These are phyloP conservation scores for Xylaria sp. DNA, from an alignment of 2,329 filamentous ascomycete species.

Conservation along the genomic window DNA sequence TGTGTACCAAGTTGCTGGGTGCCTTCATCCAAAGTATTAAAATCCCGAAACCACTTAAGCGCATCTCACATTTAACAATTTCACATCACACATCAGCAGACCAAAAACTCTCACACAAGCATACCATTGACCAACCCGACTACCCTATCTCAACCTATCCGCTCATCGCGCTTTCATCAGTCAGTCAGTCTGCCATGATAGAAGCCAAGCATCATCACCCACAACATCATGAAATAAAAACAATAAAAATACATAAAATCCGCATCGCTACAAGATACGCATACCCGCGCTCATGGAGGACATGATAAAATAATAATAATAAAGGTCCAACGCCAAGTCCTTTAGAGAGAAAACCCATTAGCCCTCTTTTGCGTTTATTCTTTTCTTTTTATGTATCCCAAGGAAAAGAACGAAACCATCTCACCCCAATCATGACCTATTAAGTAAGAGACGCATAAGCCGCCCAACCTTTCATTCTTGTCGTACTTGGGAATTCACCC, in stretches of 20 bases:
- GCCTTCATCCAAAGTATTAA: no score
- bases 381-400: constrained; percentile 31
- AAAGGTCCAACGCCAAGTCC: constrained; percentile 8
- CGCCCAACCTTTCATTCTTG: constrained; percentile 1
- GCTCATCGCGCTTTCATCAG: no score
- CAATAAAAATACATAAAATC: constrained; percentile 8
- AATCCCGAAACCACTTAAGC: no score
- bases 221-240: neutral
- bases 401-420: neutral
- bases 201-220: neutral
- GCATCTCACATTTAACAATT: no score
- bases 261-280: neutral
- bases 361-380: constrained; percentile 18
- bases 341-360: constrained; percentile 11
- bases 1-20: no score
- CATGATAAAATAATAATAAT: neutral
- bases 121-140: neutral
- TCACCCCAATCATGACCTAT: constrained; percentile 6
- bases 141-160: neutral
- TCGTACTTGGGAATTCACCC: neutral
- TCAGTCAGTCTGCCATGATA: neutral
- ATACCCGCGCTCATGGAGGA: neutral
- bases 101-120: neutral
- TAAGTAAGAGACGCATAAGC: constrained; percentile 16
- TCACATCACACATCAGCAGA: neutral